Evolutionary conservation across 441 rosid species (phyloP).

Genomic region (Heliophila coronopifolia): DNA sequence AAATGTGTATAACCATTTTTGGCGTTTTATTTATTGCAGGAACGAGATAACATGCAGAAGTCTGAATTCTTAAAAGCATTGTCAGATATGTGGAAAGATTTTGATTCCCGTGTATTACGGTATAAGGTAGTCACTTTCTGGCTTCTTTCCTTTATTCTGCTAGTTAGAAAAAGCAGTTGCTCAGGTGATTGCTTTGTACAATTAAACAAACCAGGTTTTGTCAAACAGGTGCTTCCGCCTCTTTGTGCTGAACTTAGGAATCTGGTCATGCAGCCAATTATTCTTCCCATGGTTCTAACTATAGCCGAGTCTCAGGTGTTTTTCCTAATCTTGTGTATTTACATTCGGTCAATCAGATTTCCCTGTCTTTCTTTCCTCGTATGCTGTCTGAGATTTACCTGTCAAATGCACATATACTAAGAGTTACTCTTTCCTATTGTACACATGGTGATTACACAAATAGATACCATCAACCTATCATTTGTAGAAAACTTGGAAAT

Average conservation of each 20-base stretch:
- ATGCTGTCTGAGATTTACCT: background rate
- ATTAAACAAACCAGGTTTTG: slow-evolving; percentile 12
- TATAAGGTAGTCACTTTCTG: slow-evolving; percentile 59
- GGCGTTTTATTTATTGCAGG: slow-evolving; percentile 43
- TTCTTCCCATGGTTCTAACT: slow-evolving; percentile 92
- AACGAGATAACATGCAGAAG: slow-evolving; percentile 96
- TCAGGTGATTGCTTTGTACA: slow-evolving; percentile 12
- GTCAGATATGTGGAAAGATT: slow-evolving; percentile 98
- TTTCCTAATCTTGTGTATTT: background rate
- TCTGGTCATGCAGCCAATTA: slow-evolving; percentile 91
- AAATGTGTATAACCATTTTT: background rate
- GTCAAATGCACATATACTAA: background rate
- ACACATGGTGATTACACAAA: background rate
- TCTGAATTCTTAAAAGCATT: slow-evolving; percentile 94
- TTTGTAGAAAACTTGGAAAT: slow-evolving; percentile 10
- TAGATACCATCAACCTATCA: background rate
- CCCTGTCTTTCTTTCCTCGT: slow-evolving; percentile 4
- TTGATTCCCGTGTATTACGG: slow-evolving; percentile 90
- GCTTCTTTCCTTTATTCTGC: background rate
- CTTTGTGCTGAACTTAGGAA: slow-evolving; percentile 96
- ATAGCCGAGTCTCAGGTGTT: slow-evolving; percentile 91
- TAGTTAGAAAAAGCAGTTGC: background rate
- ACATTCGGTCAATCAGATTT: background rate
- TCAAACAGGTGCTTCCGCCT: slow-evolving; percentile 84
- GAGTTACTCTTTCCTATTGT: slow-evolving; percentile 2